A percentile compares a stretch with the other conserved stretches of the same genome.
These are phyloP conservation scores for Coccomyxa sp. DNA, from an alignment of 139 green algal species.

Conservation along the genomic window DNA sequence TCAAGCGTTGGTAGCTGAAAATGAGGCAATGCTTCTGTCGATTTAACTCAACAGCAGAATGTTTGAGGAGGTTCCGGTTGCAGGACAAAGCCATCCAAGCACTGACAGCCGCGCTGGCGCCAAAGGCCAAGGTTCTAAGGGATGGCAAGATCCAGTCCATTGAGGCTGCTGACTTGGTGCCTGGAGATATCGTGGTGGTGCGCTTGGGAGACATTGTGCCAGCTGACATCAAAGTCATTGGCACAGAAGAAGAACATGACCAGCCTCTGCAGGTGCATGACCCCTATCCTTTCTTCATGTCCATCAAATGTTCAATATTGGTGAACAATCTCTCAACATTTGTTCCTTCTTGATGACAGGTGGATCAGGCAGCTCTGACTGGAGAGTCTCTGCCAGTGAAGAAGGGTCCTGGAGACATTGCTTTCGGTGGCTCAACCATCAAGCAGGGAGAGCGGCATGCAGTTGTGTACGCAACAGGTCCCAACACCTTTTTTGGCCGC, in stretches of 20 bases:
- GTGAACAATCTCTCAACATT: background rate
- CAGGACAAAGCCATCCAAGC: slow-evolving; percentile 77
- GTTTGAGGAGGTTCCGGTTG: too few relatives aligned
- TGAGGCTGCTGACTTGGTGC: slow-evolving; percentile 57
- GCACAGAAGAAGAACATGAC: slow-evolving; percentile 46
- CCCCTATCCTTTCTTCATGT: background rate
- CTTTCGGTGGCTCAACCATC: slow-evolving; percentile 78
- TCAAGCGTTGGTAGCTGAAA: too few relatives aligned
- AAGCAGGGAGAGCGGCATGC: slow-evolving; percentile 83
- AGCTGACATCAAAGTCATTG: slow-evolving; percentile 82
- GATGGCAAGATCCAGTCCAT: slow-evolving; percentile 48
- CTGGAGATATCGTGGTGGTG: slow-evolving; percentile 77
- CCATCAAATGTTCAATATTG: background rate
- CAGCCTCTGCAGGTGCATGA: slow-evolving; percentile 55
- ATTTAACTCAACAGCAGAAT: too few relatives aligned
- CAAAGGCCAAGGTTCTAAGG: slow-evolving; percentile 57
- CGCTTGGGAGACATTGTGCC: slow-evolving; percentile 79
- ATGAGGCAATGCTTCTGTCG: background rate
- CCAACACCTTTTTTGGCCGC: slow-evolving; percentile 89
- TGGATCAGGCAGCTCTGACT: slow-evolving; percentile 81
- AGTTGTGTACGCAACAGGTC: slow-evolving; percentile 72
- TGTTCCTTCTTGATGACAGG: slow-evolving; percentile 28
- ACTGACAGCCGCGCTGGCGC: slow-evolving; percentile 64
- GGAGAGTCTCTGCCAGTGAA: slow-evolving; percentile 83
- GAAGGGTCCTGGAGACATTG: slow-evolving; percentile 72